Conservation (phyloP, 2,329 filamentous ascomycete genomes). For the Colletotrichum sp. region DNA sequence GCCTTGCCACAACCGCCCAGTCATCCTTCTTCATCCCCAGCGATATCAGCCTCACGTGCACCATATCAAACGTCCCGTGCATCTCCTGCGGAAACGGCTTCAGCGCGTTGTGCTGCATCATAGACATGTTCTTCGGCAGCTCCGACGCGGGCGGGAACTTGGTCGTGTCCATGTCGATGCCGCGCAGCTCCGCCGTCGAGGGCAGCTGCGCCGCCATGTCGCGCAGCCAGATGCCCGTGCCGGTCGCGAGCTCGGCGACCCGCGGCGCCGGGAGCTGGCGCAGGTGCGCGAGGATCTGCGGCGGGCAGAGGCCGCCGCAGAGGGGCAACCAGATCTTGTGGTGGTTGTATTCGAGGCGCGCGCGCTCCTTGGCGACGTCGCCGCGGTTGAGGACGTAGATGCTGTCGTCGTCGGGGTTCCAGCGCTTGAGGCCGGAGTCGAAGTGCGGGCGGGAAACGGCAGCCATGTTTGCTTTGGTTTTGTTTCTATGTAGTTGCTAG, state of each 20-base stretch:
- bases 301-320: neutral
- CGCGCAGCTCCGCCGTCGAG: slow-evolving; percentile 5
- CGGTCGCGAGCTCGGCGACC: slow-evolving; percentile 22
- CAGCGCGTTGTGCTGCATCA: slow-evolving; percentile 8
- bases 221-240: slow-evolving; percentile 25
- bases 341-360: slow-evolving; percentile 9
- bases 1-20: slow-evolving; percentile 8
- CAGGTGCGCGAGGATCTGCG: neutral
- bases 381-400: slow-evolving; percentile 1
- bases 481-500: neutral
- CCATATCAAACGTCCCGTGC: slow-evolving; percentile 18
- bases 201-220: slow-evolving; percentile 21
- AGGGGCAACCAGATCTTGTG: neutral
- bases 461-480: neutral
- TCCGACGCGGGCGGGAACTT: slow-evolving; percentile 19
- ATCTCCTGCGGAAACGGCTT: slow-evolving; percentile 16
- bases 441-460: neutral
- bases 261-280: neutral
- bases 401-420: neutral
- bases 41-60: slow-evolving; percentile 17
- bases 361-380: neutral
- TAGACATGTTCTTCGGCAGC: slow-evolving; percentile 12
- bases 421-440: neutral
- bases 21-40: slow-evolving; percentile 18
- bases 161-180: slow-evolving; percentile 22